Base-by-base conservation (phyloP, 495 filamentous ascomycete species). In the Viridothelium virens region DNA sequence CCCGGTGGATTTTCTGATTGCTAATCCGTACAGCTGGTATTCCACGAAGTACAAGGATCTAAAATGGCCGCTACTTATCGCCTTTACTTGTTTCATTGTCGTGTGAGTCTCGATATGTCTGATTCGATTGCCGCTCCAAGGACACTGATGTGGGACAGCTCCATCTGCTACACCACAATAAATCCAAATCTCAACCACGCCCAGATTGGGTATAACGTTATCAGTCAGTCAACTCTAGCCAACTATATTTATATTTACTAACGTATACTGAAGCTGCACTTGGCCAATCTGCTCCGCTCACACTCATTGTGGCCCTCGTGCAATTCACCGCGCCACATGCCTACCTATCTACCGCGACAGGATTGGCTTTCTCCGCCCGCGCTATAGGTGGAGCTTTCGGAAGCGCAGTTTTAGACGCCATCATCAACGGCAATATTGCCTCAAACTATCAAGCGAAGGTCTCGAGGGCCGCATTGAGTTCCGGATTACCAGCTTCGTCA, bases 361-460 rank as follows among this genome's bases (percentile, higher is more conserved):
- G 82, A 2, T 76, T 85, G 0, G 80, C 78, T 14, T 83, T 84
- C 74, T 82, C 80, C 6, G 81, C 82, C 10, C 71, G 81, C 38
- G 82, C 82, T 33, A 80, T 85, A 64, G 81, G 82, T 37, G 81
- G 82, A 34, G 82, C 82, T 0, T 84, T 84, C 63, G 82, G 81
- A 0, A 82, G 79, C 1, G 82, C 82, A 2, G 80, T 83, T n/a
- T 73, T 85, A 5, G 76, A 80, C 65, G 80, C 81, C 25, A 82
- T 85, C 61, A 81, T 83, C 64, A 83, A 83, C 66, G 74, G 77
- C 61, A 77, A 79, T 16, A 65, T 84, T 4, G 64, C 68, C 3
- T 74, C 77, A 16, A 70, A 76, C 62, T 81, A 79, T 62, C 78
- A 72, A 3, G 68, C 74, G 0, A 73, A 69, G 25, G 66, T 71